A percentile compares a stretch with the other conserved stretches of the same genome.
phyloP scores from a whole-genome alignment of 148 eudicot species.

The Cornus florida region DNA sequence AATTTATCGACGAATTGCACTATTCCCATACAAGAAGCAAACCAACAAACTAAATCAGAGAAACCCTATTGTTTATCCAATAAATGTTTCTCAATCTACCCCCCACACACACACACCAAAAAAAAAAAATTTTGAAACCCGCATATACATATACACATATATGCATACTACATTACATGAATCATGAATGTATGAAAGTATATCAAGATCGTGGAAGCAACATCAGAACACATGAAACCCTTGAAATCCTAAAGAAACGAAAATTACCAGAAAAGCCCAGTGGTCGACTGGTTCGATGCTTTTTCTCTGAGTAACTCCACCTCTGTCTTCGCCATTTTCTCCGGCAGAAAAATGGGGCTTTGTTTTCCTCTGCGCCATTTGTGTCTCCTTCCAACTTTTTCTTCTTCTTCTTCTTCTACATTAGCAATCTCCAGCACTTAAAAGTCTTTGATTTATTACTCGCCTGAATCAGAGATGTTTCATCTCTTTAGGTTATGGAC shows the following conservation, averaged over 20 bases:
- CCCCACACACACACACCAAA: no score
- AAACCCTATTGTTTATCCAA: neutral
- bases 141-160: neutral
- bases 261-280: conserved; percentile 58
- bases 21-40: neutral
- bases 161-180: neutral
- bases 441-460: no score
- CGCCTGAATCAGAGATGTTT: no score
- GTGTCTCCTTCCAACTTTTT: neutral
- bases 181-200: neutral
- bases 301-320: conserved; percentile 12
- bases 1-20: neutral
- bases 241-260: neutral
- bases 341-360: conserved; percentile 21
- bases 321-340: conserved; percentile 35
- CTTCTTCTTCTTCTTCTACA: neutral
- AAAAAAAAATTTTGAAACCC: neutral
- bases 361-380: conserved; percentile 24
- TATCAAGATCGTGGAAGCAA: neutral
- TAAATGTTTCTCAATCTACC: neutral
- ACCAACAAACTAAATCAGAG: neutral
- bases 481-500: no score
- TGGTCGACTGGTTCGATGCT: conserved; percentile 28
- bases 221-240: neutral
- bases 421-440: neutral